A percentile compares a stretch with the other conserved stretches of the same genome.
Evolutionary conservation across 352 stramenopile species (phyloP).

Genomic region (Phytophthora pinifolia): DNA sequence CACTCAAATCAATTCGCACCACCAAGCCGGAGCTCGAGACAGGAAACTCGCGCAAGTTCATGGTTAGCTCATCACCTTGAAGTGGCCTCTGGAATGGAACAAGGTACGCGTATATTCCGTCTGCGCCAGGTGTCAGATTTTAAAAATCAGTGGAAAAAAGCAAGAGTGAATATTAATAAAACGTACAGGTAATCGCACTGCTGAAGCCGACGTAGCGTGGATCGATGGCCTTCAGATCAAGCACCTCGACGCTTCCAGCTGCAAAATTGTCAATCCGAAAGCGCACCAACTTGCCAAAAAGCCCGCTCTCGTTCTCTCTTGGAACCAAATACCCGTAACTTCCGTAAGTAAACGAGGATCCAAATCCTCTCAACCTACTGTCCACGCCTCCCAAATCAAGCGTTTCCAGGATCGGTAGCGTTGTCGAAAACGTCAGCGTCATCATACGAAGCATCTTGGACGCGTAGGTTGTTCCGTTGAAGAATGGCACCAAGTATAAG

Average conservation of each 20-base stretch:
- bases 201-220: constrained; percentile 68
- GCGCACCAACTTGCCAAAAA: constrained; percentile 66
- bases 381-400: constrained; percentile 53
- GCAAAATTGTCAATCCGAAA: constrained; percentile 53
- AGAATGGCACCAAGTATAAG: constrained; percentile 70
- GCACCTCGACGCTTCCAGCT: constrained; percentile 36
- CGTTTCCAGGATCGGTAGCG: constrained; percentile 48
- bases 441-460: constrained; percentile 60
- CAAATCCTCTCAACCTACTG: constrained; percentile 51
- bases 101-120: constrained; percentile 64
- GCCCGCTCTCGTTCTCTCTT: constrained; percentile 48
- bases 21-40: constrained; percentile 63
- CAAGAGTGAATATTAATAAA: neutral
- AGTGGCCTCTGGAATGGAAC: constrained; percentile 51
- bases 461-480: constrained; percentile 52
- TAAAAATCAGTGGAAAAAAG: neutral
- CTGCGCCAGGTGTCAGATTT: constrained; percentile 18
- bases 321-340: constrained; percentile 73
- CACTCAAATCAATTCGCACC: constrained; percentile 54
- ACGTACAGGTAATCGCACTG: constrained; percentile 58
- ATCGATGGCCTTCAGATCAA: constrained; percentile 56
- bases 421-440: constrained; percentile 48
- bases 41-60: constrained; percentile 72
- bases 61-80: constrained; percentile 47
- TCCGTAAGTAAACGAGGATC: constrained; percentile 53